Conservation (phyloP, 345 rosid species). For the Gossypium ekmanianum region DNA sequence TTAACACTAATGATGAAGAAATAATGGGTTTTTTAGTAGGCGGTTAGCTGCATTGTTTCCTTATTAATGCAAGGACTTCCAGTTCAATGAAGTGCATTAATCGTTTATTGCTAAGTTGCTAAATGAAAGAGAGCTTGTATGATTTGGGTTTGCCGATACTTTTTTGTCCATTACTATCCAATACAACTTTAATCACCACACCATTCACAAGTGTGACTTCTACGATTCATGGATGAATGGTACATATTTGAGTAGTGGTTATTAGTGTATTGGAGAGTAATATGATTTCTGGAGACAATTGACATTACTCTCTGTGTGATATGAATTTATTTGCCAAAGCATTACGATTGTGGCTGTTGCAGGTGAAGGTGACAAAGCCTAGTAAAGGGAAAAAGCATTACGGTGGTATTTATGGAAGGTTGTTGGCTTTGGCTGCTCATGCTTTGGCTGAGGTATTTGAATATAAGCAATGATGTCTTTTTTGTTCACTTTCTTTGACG, state of each 20-base stretch:
- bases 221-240: not conserved
- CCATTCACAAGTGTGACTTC: not conserved
- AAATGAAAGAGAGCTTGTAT: not conserved
- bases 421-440: constrained; percentile 88
- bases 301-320: not conserved
- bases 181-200: too few species aligned
- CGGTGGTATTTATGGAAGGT: constrained; percentile 62
- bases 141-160: not conserved
- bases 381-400: constrained; percentile 43
- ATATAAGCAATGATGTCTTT: not conserved
- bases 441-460: constrained; percentile 83
- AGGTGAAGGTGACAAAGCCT: constrained; percentile 41
- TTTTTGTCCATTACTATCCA: too few species aligned
- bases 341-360: constrained; percentile 13
- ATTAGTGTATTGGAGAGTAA: not conserved
- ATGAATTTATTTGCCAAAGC: not conserved
- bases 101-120: not conserved
- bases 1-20: not conserved
- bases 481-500: not conserved
- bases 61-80: not conserved
- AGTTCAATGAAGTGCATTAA: not conserved
- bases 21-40: not conserved
- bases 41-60: not conserved
- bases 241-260: not conserved
- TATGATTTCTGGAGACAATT: not conserved